These are phyloP conservation scores for Phalaenopsis equestris DNA, from an alignment of 106 monocot species.

Conservation along the genomic window DNA sequence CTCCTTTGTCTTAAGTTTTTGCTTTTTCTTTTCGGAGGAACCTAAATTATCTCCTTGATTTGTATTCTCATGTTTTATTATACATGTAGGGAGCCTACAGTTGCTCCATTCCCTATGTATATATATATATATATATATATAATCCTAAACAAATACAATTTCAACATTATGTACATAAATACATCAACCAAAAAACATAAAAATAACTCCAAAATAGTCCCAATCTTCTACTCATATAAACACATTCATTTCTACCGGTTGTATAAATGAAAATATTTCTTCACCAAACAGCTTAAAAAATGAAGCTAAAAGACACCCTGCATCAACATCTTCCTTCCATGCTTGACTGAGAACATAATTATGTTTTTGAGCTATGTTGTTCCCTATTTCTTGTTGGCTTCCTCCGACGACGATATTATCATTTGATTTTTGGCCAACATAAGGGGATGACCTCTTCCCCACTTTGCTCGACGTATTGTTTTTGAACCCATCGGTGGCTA, in stretches of 20 bases:
- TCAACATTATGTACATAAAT: too few relatives aligned
- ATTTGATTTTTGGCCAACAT: slow-evolving; percentile 23
- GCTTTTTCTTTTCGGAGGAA: too few relatives aligned
- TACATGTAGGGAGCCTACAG: too few relatives aligned
- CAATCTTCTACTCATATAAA: slow-evolving; percentile 1
- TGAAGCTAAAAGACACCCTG: slow-evolving; percentile 60
- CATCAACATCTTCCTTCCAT: slow-evolving; percentile 90
- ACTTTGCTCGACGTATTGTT: slow-evolving; percentile 14
- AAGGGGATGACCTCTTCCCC: slow-evolving; percentile 23
- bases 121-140: too few relatives aligned
- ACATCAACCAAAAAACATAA: too few relatives aligned
- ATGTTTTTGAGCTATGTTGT: slow-evolving; percentile 14
- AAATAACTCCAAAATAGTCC: too few relatives aligned
- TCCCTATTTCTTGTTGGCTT: slow-evolving; percentile 18
- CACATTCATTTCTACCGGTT: slow-evolving; percentile 52
- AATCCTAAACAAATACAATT: too few relatives aligned
- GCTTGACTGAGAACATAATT: slow-evolving; percentile 47
- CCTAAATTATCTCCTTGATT: too few relatives aligned
- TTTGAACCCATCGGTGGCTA: slow-evolving; percentile 24
- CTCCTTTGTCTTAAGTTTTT: too few relatives aligned
- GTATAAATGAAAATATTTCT: slow-evolving; percentile 61
- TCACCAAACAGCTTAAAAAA: slow-evolving; percentile 85
- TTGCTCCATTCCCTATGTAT: too few relatives aligned
- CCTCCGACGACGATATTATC: slow-evolving; percentile 16
- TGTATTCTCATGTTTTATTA: too few relatives aligned